Evolutionary conservation across 2,329 filamentous ascomycete genomes (phyloP).

Genomic region (Fusarium keratoplasticum): DNA sequence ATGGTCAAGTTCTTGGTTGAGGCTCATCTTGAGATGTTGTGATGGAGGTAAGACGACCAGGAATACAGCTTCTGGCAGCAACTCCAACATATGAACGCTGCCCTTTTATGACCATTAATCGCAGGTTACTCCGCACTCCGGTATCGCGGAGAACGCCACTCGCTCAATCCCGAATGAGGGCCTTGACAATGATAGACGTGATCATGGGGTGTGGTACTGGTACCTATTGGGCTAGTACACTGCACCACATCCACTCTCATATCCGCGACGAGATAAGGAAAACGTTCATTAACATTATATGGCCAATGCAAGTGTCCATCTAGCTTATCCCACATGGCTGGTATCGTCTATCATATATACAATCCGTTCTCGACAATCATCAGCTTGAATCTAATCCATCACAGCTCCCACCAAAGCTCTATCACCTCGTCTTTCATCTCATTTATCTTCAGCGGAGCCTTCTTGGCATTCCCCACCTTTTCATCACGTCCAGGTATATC

Average conservation of each 20-base stretch:
- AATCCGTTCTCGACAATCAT: constrained; percentile 13
- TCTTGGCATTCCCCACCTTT: constrained; percentile 33
- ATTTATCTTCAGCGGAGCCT: constrained; percentile 24
- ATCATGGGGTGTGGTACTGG: background rate
- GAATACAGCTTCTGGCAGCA: background rate
- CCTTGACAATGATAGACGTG: background rate
- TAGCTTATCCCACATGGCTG: constrained; percentile 31
- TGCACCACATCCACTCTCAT: constrained; percentile 12
- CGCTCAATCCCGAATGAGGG: background rate
- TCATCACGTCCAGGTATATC: constrained; percentile 49
- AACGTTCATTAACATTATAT: constrained; percentile 43
- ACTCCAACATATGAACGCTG: background rate
- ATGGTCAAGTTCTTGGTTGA: background rate
- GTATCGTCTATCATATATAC: constrained; percentile 41
- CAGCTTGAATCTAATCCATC: constrained; percentile 10
- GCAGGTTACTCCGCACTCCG: background rate
- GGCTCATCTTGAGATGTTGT: background rate
- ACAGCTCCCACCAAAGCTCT: constrained; percentile 60
- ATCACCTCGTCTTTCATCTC: constrained; percentile 57
- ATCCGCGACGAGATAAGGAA: constrained; percentile 29
- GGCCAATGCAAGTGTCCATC: constrained; percentile 27
- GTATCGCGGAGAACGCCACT: background rate
- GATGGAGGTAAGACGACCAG: background rate
- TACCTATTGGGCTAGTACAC: constrained; percentile 9
- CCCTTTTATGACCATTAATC: background rate